phyloP scores from a whole-genome alignment of 768 basidiomycete species.

The Rhodotorula kratochvilovae region DNA sequence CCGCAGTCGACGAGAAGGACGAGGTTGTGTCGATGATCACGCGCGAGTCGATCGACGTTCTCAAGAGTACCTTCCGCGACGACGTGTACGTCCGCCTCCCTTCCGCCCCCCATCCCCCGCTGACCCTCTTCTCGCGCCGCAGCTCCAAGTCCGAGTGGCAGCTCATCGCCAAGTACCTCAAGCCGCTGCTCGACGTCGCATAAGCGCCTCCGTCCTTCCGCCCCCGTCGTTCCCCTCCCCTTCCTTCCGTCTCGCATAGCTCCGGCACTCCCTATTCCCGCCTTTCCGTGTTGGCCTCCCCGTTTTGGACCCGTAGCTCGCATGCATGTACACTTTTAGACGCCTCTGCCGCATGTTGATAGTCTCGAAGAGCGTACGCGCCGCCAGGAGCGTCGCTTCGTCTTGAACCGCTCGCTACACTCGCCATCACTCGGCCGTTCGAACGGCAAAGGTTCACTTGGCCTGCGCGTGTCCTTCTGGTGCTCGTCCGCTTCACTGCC shows the following conservation, averaged over 20 bases:
- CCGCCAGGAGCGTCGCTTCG: no score
- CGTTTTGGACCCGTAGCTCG: neutral
- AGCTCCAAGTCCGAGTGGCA: constrained; percentile 8
- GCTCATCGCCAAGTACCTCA: neutral
- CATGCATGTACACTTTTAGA: neutral
- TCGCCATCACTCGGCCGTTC: no score
- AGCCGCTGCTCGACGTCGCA: neutral
- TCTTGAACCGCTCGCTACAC: no score
- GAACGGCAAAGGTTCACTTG: no score
- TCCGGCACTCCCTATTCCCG: neutral
- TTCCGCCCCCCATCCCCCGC: neutral
- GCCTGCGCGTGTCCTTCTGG: no score
- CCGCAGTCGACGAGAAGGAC: constrained; percentile 67
- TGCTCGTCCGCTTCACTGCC: no score
- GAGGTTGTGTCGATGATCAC: constrained; percentile 86
- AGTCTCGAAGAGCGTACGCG: no score
- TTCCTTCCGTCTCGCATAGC: neutral
- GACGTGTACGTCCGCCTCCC: neutral
- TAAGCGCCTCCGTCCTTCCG: neutral
- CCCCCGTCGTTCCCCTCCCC: neutral
- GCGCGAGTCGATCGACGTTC: constrained; percentile 86
- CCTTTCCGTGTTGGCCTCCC: neutral
- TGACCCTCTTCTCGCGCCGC: neutral
- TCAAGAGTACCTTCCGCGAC: constrained; percentile 62
- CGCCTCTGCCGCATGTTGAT: no score